Evolutionary conservation across 164 flowering plant genomes (phyloP).

Genomic region (Pachysandra terminalis): DNA sequence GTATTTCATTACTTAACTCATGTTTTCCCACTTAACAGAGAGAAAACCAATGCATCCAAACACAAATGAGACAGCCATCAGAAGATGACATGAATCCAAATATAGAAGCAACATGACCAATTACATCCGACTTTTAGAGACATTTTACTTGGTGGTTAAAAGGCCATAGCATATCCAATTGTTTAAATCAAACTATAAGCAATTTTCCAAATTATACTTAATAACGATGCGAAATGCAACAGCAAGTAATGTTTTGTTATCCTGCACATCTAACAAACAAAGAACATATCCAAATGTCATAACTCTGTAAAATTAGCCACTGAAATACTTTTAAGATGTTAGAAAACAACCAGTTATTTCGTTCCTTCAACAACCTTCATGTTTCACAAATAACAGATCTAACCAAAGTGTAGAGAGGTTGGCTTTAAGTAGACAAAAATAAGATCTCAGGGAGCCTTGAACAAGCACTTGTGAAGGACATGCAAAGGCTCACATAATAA

Average conservation of each 20-base stretch:
- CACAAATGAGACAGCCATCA: too few species aligned
- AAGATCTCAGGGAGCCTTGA: slow-evolving; percentile 32
- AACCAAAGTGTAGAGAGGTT: slow-evolving; percentile 8
- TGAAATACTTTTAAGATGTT: slow-evolving; percentile 3
- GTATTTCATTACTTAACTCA: too few species aligned
- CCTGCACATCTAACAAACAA: slow-evolving; percentile 8
- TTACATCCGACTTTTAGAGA: too few species aligned
- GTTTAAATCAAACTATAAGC: neutral
- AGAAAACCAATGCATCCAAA: too few species aligned
- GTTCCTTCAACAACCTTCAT: slow-evolving; percentile 8
- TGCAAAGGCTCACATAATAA: slow-evolving; percentile 11
- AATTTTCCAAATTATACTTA: neutral
- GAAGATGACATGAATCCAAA: too few species aligned
- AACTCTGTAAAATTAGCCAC: neutral
- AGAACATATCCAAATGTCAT: slow-evolving; percentile 14
- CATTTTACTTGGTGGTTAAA: neutral
- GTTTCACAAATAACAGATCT: slow-evolving; percentile 2
- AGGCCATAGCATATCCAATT: neutral
- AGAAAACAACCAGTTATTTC: slow-evolving; percentile 4
- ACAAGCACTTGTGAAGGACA: slow-evolving; percentile 27
- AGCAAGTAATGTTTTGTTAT: neutral
- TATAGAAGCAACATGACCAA: too few species aligned
- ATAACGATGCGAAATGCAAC: neutral
- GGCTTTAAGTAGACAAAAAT: slow-evolving; percentile 21
- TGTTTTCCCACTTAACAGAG: too few species aligned